Conservation (phyloP, 2,329 filamentous ascomycete species). For the Mycosphaerelloides madeirae region DNA sequence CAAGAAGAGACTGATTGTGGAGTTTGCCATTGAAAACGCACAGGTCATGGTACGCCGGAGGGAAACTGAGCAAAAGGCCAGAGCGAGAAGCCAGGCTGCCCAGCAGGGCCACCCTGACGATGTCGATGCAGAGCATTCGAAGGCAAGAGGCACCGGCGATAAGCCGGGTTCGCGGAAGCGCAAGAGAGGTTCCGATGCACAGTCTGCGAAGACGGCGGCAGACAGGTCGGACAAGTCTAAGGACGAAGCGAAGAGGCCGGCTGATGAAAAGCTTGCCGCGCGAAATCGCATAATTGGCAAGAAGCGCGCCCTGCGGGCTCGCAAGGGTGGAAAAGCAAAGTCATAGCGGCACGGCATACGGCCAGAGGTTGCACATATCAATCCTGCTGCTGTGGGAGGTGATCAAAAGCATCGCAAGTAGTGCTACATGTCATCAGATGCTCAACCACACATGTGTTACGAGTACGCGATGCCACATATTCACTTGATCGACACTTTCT, state of each 20-base stretch:
- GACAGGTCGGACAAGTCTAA: conserved; percentile 24
- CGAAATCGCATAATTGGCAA: conserved; percentile 76
- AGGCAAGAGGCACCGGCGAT: conserved; percentile 16
- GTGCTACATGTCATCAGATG: conserved; percentile 11
- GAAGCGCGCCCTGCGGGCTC: conserved; percentile 67
- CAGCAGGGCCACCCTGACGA: conserved; percentile 13
- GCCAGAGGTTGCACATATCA: conserved; percentile 10
- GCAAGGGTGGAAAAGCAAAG: conserved; percentile 22
- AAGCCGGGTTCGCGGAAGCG: conserved; percentile 34
- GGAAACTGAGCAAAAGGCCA: conserved; percentile 56
- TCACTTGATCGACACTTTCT: no score
- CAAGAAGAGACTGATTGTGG: conserved; percentile 85
- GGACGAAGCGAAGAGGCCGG: conserved; percentile 28
- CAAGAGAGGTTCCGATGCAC: conserved; percentile 33
- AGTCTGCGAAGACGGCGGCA: conserved; percentile 11
- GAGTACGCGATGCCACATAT: no score
- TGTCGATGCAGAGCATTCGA: conserved; percentile 10
- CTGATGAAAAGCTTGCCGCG: conserved; percentile 54
- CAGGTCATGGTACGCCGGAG: conserved; percentile 82
- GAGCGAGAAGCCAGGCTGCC: conserved; percentile 38
- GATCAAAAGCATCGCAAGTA: conserved; percentile 10
- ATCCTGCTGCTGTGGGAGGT: conserved; percentile 4
- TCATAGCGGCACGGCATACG: conserved; percentile 10
- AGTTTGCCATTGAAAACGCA: conserved; percentile 97
- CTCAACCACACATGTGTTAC: conserved; percentile 9